Conservation (phyloP, 306 rosid species). For the Purshia tridentata region DNA sequence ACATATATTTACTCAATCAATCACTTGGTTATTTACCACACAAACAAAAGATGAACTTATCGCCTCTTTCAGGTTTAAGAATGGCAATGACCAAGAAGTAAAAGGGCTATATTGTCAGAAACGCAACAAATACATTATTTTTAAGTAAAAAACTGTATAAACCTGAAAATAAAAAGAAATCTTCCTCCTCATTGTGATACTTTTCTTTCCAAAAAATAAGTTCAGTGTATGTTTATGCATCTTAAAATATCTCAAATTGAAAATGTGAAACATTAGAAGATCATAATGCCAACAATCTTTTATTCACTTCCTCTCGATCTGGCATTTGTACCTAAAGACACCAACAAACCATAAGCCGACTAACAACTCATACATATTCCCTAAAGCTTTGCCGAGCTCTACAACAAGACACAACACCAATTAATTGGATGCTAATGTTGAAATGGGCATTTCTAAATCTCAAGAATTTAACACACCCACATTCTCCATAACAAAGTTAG, state of each 20-base stretch:
- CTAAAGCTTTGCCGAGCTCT: not conserved
- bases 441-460: not conserved
- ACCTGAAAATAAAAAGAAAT: not conserved
- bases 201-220: not conserved
- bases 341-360: not conserved
- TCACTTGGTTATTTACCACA: not conserved
- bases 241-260: not conserved
- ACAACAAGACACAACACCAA: not conserved
- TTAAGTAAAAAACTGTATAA: not conserved
- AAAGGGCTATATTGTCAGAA: not conserved
- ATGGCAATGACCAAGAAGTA: too few relatives aligned
- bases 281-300: not conserved
- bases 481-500: not conserved
- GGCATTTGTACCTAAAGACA: not conserved
- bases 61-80: too few relatives aligned
- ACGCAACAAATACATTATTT: not conserved
- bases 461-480: not conserved
- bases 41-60: not conserved
- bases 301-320: not conserved
- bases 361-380: not conserved
- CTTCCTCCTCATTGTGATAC: not conserved
- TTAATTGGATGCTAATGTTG: not conserved
- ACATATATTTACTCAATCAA: conserved; percentile 21
- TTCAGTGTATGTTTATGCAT: not conserved
- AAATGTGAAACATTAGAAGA: not conserved